Evolutionary conservation across 176 grass and related monocot genomes (phyloP).

Genomic region (Typha latifolia): DNA sequence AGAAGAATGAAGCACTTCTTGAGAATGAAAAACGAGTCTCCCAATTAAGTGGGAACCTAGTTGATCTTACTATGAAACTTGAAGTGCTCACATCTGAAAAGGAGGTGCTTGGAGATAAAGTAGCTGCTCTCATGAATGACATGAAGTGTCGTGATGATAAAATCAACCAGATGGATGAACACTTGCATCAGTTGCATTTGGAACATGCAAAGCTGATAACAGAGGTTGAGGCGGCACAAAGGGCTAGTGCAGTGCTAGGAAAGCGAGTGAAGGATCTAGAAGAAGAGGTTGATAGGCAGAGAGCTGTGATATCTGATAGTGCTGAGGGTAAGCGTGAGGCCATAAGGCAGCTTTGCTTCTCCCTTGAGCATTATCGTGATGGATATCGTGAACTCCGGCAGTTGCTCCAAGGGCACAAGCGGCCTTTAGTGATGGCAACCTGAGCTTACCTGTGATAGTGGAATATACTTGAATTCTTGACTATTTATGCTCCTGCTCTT

Average conservation of each 20-base stretch:
- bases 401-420: slow-evolving; percentile 56
- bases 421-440: slow-evolving; percentile 39
- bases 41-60: slow-evolving; percentile 34
- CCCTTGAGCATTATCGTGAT: slow-evolving; percentile 83
- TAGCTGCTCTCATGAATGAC: slow-evolving; percentile 21
- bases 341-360: slow-evolving; percentile 92
- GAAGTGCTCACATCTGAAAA: slow-evolving; percentile 43
- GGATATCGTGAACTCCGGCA: slow-evolving; percentile 69
- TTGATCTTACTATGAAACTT: slow-evolving; percentile 23
- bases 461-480: too few species aligned
- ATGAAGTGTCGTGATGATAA: slow-evolving; percentile 34
- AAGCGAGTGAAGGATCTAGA: slow-evolving; percentile 46
- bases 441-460: slow-evolving; percentile 2
- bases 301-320: slow-evolving; percentile 35
- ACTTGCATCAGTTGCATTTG: slow-evolving; percentile 61
- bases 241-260: slow-evolving; percentile 10
- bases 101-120: slow-evolving; percentile 21
- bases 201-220: slow-evolving; percentile 55
- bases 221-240: slow-evolving; percentile 25
- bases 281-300: slow-evolving; percentile 62
- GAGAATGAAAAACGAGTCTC: slow-evolving; percentile 34
- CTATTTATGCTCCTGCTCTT: too few species aligned
- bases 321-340: slow-evolving; percentile 83
- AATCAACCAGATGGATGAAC: slow-evolving; percentile 31
- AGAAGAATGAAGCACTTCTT: slow-evolving; percentile 25